These are phyloP conservation scores for Ophiocordyceps sinensis DNA, from an alignment of 2,329 filamentous ascomycete species.

Conservation along the genomic window DNA sequence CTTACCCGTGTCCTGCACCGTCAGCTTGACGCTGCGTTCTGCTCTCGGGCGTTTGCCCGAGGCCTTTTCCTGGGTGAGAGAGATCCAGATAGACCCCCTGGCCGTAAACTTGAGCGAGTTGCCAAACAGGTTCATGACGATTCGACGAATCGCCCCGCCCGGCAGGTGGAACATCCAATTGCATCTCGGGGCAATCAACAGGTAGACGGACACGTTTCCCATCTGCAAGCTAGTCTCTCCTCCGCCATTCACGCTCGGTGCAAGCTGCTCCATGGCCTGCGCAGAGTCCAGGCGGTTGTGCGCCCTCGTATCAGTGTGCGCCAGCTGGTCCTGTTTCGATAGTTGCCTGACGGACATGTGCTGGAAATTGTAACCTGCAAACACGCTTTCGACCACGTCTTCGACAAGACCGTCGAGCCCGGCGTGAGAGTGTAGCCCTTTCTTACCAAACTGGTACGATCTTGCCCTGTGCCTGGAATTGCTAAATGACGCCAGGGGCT, in stretches of 20 bases:
- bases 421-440: constrained; percentile 10
- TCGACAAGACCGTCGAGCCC: constrained; percentile 26
- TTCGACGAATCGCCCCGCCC: constrained; percentile 33
- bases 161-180: constrained; percentile 40
- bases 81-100: constrained; percentile 16
- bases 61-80: constrained; percentile 9
- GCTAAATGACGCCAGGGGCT: not conserved
- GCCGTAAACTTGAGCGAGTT: constrained; percentile 48
- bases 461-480: not conserved
- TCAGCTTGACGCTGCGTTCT: constrained; percentile 18
- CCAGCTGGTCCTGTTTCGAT: constrained; percentile 3
- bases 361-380: constrained; percentile 28
- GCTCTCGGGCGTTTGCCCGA: not conserved
- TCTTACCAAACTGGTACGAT: constrained; percentile 6
- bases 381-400: constrained; percentile 32
- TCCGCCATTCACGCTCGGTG: not conserved
- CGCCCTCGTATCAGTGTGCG: constrained; percentile 4
- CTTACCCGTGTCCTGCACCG: constrained; percentile 47
- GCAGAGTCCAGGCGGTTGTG: constrained; percentile 17
- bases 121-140: constrained; percentile 49
- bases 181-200: constrained; percentile 23
- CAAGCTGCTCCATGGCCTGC: constrained; percentile 23
- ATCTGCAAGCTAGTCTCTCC: constrained; percentile 3
- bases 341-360: constrained; percentile 9
- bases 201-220: constrained; percentile 15